A percentile compares a stretch with the other conserved stretches of the same genome.
Conservation (phyloP, 2,329 filamentous ascomycete genomes). For the Colletotrichum cuscutae region DNA sequence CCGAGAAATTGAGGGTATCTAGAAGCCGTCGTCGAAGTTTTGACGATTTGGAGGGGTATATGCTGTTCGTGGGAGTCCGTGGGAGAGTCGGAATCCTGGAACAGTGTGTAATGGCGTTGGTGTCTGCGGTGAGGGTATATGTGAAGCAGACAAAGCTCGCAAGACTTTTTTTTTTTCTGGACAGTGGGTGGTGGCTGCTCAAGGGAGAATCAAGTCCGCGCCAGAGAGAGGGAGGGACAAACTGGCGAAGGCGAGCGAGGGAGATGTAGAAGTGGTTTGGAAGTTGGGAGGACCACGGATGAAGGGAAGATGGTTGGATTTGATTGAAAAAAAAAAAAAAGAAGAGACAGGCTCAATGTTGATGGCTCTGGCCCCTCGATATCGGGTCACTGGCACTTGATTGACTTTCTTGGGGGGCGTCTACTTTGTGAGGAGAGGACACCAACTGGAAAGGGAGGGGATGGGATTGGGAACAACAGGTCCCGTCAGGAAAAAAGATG, state of each 20-base stretch:
- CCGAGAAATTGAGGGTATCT: constrained; percentile 34
- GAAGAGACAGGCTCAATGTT: constrained; percentile 20
- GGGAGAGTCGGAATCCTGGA: constrained; percentile 24
- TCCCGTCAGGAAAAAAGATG: constrained; percentile 32
- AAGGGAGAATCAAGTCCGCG: constrained; percentile 32
- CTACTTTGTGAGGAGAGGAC: constrained; percentile 27
- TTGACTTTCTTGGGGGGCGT: constrained; percentile 35
- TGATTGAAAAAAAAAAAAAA: constrained; percentile 31
- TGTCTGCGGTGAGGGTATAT: constrained; percentile 29
- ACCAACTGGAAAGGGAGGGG: constrained; percentile 15
- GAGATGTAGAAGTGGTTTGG: constrained; percentile 28
- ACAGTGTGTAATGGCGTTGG: not conserved
- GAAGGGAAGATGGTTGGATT: constrained; percentile 35
- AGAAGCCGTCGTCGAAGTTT: constrained; percentile 23
- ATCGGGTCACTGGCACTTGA: constrained; percentile 35
- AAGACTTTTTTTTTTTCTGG: constrained; percentile 19
- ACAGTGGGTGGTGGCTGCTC: constrained; percentile 27
- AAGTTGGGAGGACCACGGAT: constrained; percentile 21
- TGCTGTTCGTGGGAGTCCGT: constrained; percentile 22
- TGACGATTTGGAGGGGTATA: not conserved
- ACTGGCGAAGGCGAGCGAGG: constrained; percentile 31
- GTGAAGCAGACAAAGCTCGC: constrained; percentile 33
- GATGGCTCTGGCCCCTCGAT: constrained; percentile 33
- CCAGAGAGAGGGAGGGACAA: constrained; percentile 34
- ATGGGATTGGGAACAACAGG: constrained; percentile 27